Conservation (phyloP, 2,329 filamentous ascomycete species). For the Penicillium sp. region DNA sequence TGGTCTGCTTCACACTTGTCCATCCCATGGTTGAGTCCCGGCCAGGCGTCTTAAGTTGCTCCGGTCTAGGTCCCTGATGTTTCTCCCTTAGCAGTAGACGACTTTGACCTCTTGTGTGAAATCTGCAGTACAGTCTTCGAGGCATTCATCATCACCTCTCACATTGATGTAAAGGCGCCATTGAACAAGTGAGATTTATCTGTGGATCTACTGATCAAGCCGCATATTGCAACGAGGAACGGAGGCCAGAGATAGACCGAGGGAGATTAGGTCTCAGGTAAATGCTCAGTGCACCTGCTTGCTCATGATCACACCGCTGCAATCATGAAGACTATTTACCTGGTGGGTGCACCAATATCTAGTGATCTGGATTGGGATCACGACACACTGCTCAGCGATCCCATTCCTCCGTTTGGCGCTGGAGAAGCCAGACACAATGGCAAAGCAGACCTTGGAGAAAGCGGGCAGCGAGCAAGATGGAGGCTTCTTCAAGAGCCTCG, state of each 20-base stretch:
- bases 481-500: slow-evolving; percentile 23
- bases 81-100: too few species aligned
- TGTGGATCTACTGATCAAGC: too few species aligned
- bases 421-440: slow-evolving; percentile 4
- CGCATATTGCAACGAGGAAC: too few species aligned
- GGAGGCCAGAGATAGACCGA: too few species aligned
- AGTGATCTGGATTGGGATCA: slow-evolving; percentile 52
- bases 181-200: too few species aligned
- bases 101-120: too few species aligned
- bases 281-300: too few species aligned
- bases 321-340: slow-evolving; percentile 40
- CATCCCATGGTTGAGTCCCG: slow-evolving; percentile 4
- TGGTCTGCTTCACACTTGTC: not conserved
- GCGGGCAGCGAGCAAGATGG: slow-evolving; percentile 21
- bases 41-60: not conserved
- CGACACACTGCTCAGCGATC: slow-evolving; percentile 45
- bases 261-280: too few species aligned
- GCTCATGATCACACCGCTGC: slow-evolving; percentile 4
- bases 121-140: too few species aligned
- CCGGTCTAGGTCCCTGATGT: too few species aligned
- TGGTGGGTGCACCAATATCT: slow-evolving; percentile 57
- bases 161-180: too few species aligned
- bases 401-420: slow-evolving; percentile 32
- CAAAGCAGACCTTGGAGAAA: slow-evolving; percentile 5
- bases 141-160: too few species aligned